Evolutionary conservation across 2,329 filamentous ascomycete species (phyloP).

Genomic region (Coniochaeta sp.): DNA sequence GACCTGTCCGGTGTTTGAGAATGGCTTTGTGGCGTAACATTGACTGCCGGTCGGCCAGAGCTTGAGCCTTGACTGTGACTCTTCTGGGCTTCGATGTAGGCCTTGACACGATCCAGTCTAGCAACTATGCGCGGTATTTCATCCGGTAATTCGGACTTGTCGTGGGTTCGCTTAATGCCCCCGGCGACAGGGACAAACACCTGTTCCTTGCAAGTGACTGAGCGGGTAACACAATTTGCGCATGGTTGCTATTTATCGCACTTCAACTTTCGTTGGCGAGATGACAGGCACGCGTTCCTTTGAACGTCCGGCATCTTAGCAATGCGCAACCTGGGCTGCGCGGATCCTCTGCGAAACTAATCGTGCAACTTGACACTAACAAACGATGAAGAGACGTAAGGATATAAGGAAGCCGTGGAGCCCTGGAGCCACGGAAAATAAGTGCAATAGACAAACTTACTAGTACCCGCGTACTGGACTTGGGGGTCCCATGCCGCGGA

Average conservation of each 20-base stretch:
- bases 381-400: too few species aligned
- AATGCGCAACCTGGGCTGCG: neutral
- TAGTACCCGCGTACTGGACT: too few species aligned
- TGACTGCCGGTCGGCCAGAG: neutral
- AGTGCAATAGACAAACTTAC: too few species aligned
- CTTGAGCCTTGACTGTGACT: neutral
- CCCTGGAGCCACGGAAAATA: neutral
- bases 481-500: too few species aligned
- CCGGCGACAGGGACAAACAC: neutral
- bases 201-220: neutral
- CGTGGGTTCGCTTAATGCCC: neutral
- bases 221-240: neutral
- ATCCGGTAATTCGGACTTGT: neutral
- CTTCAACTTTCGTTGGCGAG: neutral
- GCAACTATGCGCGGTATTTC: neutral
- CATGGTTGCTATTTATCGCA: slow-evolving; percentile 3
- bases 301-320: neutral
- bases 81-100: neutral
- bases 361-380: too few species aligned
- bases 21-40: neutral
- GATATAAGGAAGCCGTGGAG: too few species aligned
- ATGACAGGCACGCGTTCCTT: neutral
- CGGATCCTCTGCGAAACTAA: neutral
- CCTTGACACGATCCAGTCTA: neutral
- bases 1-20: too few species aligned